Evolutionary conservation across 345 rosid genomes (phyloP), one percentile per base, ranked within the genome.

Genomic region (Gossypium thurberi): DNA sequence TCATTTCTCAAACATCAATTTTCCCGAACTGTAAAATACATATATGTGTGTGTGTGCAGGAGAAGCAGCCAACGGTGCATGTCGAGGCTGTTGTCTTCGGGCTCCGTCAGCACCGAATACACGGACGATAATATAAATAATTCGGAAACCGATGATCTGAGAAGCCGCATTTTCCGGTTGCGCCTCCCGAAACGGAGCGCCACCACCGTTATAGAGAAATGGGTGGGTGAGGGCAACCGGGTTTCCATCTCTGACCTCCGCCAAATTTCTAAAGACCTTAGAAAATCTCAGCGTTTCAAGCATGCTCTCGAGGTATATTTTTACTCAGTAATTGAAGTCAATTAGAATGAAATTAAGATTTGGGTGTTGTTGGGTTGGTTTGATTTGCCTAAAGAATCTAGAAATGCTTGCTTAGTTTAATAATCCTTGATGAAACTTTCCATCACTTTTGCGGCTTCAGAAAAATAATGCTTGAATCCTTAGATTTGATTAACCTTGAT

Each of bases 251-350:
- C 76, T 48, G 94, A 92, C 78, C 97, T 94, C 14, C 90, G 98
- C 42, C 84, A 81, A 52, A 90, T 94, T 75, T 82, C 91, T 26
- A 89, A 74, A 80, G 97, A 92, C 61, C 97, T 94, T 69, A 78
- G 88, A 74, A 86, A 79, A 77, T 87, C 87, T 76, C 92, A 85
- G 75, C 94, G 98, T 43, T 94, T 71, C 84, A 92, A 90, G 76
- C 98, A 94, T 67, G 98, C 98, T 63, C 97, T 94, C 52, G 98
- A 94, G 98, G 98, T 94, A 7, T 50, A 33, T 63, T 56, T 56
- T 56, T 2, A 23, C 50, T 26, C 28, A 4, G 23, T 51, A 33
- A 51, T 69, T 69, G 56, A 67, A 4, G 72, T 17, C 21, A 10
- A 69, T 51, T 69, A 50, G 6, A 69, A 10, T 50, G 25, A n/a